These are phyloP conservation scores for Arabis hirsuta DNA, from an alignment of 345 rosid genomes.

Conservation along the genomic window DNA sequence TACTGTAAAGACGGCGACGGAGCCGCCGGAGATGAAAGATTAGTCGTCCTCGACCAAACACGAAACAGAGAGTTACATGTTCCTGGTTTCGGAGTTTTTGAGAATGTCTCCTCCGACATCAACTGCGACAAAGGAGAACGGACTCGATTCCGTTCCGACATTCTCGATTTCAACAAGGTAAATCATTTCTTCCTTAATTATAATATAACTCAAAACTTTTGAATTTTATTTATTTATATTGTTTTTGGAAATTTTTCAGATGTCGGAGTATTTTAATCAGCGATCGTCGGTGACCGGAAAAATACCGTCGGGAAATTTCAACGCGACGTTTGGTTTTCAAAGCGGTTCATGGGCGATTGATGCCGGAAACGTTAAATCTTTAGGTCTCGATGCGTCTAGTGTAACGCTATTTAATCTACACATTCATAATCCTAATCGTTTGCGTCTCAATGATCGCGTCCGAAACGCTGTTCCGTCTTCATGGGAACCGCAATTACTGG, in stretches of 20 bases:
- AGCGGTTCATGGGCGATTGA: conserved; percentile 79
- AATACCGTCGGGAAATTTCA: conserved; percentile 83
- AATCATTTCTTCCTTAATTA: background rate
- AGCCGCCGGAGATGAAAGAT: conserved; percentile 53
- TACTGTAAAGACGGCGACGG: conserved; percentile 69
- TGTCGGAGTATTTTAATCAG: conserved; percentile 86
- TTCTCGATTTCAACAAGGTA: conserved; percentile 83
- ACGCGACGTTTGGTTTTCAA: conserved; percentile 72
- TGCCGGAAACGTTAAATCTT: conserved; percentile 61
- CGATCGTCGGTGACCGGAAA: conserved; percentile 65
- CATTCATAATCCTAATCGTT: conserved; percentile 72
- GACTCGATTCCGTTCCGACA: conserved; percentile 72
- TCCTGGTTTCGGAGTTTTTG: conserved; percentile 68
- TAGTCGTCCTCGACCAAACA: conserved; percentile 62
- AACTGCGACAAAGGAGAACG: conserved; percentile 92
- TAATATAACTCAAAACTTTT: background rate
- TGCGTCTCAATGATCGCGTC: conserved; percentile 68
- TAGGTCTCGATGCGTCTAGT: conserved; percentile 77
- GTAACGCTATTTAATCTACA: conserved; percentile 62
- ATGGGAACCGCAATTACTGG: conserved; percentile 80
- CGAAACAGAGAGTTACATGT: conserved; percentile 54
- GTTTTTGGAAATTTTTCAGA: conserved; percentile 45
- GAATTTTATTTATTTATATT: background rate
- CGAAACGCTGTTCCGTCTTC: conserved; percentile 69
- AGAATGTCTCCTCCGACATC: conserved; percentile 67